Percentiles rank a stretch among this genome's conserved stretches.
These are phyloP conservation scores for Begonia masoniana DNA, from an alignment of 306 rosid genomes.

Conservation along the genomic window DNA sequence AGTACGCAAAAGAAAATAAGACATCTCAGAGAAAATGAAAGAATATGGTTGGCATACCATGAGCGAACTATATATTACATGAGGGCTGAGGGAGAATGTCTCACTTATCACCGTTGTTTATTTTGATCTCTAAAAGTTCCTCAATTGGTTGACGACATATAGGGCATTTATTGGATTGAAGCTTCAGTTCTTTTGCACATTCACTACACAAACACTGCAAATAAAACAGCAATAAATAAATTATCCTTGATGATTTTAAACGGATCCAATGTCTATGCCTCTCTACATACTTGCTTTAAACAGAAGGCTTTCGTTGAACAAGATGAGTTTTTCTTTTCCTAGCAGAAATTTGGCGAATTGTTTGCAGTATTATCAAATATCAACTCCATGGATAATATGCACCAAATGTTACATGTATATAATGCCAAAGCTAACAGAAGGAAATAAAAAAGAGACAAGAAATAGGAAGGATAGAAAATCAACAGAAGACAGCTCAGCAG, in stretches of 20 bases:
- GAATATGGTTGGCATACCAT: too few relatives aligned
- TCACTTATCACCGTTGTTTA: slow-evolving; percentile 31
- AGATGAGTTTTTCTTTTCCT: background rate
- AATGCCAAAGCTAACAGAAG: too few relatives aligned
- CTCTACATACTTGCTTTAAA: background rate
- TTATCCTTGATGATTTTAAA: background rate
- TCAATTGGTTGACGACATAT: slow-evolving; percentile 82
- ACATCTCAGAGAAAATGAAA: too few relatives aligned
- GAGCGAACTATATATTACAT: slow-evolving; percentile 14
- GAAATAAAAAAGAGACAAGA: background rate
- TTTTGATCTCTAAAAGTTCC: slow-evolving; percentile 70
- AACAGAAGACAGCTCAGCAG: background rate
- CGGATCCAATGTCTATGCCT: background rate
- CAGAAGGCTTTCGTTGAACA: background rate
- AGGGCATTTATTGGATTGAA: slow-evolving; percentile 80
- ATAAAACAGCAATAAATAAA: slow-evolving; percentile 7
- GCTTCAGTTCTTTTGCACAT: slow-evolving; percentile 66
- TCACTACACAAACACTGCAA: slow-evolving; percentile 84
- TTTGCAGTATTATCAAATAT: background rate
- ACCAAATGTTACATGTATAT: too few relatives aligned
- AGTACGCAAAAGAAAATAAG: too few relatives aligned
- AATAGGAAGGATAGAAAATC: background rate
- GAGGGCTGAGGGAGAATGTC: slow-evolving; percentile 8
- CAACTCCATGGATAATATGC: too few relatives aligned
- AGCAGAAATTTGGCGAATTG: background rate